phyloP scores from a whole-genome alignment of 192 early-diverging fungal species.

The Backusella macrospora region DNA sequence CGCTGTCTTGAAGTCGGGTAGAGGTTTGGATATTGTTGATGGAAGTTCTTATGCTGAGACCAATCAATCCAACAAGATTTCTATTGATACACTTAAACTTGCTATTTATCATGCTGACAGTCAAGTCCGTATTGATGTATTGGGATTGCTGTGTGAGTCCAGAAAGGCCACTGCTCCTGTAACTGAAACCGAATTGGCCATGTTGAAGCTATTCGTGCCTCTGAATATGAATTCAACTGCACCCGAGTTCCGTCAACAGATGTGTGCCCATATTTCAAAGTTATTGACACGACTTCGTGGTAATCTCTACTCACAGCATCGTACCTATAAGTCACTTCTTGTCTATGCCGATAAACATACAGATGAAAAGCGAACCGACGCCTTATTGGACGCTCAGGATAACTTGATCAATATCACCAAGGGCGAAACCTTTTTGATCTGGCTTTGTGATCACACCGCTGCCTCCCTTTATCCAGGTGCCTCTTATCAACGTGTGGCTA shows the following conservation, averaged over 20 bases:
- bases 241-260: slow-evolving; percentile 83
- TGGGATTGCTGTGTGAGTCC: slow-evolving; percentile 83
- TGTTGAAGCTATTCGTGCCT: slow-evolving; percentile 68
- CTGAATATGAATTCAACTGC: slow-evolving; percentile 73
- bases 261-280: slow-evolving; percentile 61
- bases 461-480: slow-evolving; percentile 74
- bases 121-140: slow-evolving; percentile 74
- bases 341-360: slow-evolving; percentile 35
- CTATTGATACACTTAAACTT: slow-evolving; percentile 50
- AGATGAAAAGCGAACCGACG: slow-evolving; percentile 22
- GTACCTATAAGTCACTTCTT: slow-evolving; percentile 37
- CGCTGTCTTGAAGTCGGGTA: slow-evolving; percentile 55
- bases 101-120: slow-evolving; percentile 75
- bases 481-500: slow-evolving; percentile 70
- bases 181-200: slow-evolving; percentile 59
- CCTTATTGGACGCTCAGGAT: slow-evolving; percentile 28
- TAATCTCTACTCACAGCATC: slow-evolving; percentile 47
- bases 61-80: slow-evolving; percentile 33
- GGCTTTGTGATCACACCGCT: slow-evolving; percentile 60
- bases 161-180: slow-evolving; percentile 66
- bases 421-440: slow-evolving; percentile 59
- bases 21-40: slow-evolving; percentile 60
- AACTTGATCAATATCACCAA: slow-evolving; percentile 45
- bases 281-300: slow-evolving; percentile 64
- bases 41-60: slow-evolving; percentile 41